These are phyloP conservation scores for Macrophomina phaseolina DNA, from an alignment of 2,329 filamentous ascomycete genomes.

Conservation along the genomic window DNA sequence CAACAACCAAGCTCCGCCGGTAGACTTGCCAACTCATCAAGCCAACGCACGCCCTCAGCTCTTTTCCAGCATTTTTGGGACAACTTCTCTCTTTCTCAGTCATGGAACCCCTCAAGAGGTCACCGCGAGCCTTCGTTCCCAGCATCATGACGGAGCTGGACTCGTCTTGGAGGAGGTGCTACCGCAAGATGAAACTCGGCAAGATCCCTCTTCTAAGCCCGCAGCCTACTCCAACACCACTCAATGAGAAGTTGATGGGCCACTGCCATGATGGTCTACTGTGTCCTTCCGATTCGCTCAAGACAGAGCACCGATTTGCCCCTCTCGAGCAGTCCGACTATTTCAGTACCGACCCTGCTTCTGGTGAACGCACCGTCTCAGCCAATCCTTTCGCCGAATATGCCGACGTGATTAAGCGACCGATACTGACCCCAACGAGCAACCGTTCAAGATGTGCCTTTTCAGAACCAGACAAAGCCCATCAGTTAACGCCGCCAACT, in stretches of 20 bases:
- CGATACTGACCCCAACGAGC: conserved; percentile 2
- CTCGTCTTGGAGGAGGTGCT: conserved; percentile 16
- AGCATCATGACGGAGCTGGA: conserved; percentile 4
- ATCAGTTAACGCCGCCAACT: neutral
- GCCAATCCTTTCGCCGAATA: neutral
- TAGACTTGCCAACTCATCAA: neutral
- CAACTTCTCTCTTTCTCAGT: neutral
- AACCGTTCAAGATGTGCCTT: neutral
- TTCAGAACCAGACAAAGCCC: neutral
- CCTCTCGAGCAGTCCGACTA: neutral
- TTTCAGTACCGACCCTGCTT: neutral
- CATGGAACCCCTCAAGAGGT: conserved; percentile 17
- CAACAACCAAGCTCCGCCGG: neutral
- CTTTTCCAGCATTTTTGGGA: neutral
- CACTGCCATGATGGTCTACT: no score
- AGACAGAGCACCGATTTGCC: neutral
- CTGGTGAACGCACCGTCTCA: neutral
- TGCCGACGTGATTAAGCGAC: neutral
- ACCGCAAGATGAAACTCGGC: conserved; percentile 8
- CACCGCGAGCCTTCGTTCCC: conserved; percentile 9
- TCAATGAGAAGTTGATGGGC: no score
- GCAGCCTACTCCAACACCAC: neutral
- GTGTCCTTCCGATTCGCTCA: conserved; percentile 6
- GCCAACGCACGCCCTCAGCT: neutral
- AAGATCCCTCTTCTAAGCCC: conserved; percentile 12